Percentiles rank a stretch among this genome's conserved stretches.
These are phyloP conservation scores for Aegle marmelos DNA, from an alignment of 345 rosid genomes.

Conservation along the genomic window DNA sequence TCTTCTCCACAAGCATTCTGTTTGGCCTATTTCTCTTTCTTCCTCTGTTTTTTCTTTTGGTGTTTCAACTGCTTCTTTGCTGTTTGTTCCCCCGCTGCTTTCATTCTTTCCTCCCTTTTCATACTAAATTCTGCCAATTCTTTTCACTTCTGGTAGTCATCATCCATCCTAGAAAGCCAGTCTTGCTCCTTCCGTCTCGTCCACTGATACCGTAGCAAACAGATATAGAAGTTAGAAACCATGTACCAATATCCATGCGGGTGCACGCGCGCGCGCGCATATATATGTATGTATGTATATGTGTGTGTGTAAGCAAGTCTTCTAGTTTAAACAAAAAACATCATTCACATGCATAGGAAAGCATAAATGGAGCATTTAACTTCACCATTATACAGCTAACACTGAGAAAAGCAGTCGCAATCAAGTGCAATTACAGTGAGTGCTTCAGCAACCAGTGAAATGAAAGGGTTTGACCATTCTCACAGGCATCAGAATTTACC, in stretches of 20 bases:
- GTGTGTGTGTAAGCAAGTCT: neutral
- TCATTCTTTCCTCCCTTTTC: constrained; percentile 82
- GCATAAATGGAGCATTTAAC: neutral
- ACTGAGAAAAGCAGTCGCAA: neutral
- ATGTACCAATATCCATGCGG: neutral
- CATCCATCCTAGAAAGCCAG: constrained; percentile 83
- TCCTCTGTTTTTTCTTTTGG: constrained; percentile 77
- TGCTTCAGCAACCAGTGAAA: neutral
- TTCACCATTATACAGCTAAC: neutral
- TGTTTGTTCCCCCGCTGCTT: constrained; percentile 78
- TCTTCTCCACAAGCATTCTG: constrained; percentile 37
- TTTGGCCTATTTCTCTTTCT: constrained; percentile 64
- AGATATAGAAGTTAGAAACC: neutral
- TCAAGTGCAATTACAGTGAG: neutral
- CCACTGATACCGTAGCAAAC: constrained; percentile 65
- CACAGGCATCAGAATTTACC: too few relatives aligned
- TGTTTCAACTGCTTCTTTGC: constrained; percentile 81
- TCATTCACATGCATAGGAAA: neutral
- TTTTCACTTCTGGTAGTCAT: constrained; percentile 73
- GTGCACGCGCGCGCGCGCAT: too few relatives aligned
- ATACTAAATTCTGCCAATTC: constrained; percentile 60
- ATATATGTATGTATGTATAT: too few relatives aligned
- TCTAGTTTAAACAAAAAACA: neutral
- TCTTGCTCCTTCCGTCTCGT: constrained; percentile 93
- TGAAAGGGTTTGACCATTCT: neutral